These are phyloP conservation scores for Phytophthora sojae DNA, from an alignment of 352 stramenopile species.

Conservation along the genomic window DNA sequence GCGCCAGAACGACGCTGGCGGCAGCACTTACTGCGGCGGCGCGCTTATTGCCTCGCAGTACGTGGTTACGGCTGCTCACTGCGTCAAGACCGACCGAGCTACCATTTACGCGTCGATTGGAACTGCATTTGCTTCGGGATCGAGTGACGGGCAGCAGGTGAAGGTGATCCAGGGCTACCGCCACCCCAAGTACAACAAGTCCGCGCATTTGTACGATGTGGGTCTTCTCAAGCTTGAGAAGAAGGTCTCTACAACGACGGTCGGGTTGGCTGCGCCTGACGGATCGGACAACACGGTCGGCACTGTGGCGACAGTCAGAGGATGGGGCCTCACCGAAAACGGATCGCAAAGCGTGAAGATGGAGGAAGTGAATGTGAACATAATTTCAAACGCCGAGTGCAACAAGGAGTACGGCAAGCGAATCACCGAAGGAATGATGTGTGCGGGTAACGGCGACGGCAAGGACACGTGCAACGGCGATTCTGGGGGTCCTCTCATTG, in stretches of 20 bases:
- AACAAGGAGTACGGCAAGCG: constrained; percentile 63
- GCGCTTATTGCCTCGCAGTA: constrained; percentile 69
- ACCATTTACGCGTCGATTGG: constrained; percentile 64
- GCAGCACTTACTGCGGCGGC: constrained; percentile 70
- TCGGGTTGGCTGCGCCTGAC: constrained; percentile 47
- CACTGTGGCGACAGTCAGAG: constrained; percentile 59
- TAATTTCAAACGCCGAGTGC: constrained; percentile 66
- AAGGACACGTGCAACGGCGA: constrained; percentile 77
- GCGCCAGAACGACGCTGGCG: constrained; percentile 43
- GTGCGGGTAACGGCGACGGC: constrained; percentile 52
- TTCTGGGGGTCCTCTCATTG: constrained; percentile 68
- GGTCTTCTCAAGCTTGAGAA: constrained; percentile 67
- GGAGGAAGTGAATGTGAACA: constrained; percentile 64
- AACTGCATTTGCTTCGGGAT: constrained; percentile 52
- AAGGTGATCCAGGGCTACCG: constrained; percentile 50
- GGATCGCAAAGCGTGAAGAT: constrained; percentile 45
- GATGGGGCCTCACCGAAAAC: constrained; percentile 69
- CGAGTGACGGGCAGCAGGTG: constrained; percentile 54
- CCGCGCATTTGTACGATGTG: constrained; percentile 60
- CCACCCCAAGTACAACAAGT: constrained; percentile 66
- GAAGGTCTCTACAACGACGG: constrained; percentile 35
- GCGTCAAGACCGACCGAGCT: constrained; percentile 52
- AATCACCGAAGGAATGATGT: constrained; percentile 72
- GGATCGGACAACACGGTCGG: constrained; percentile 61
- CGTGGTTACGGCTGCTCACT: constrained; percentile 79